Evolutionary conservation across 208 protist genomes (phyloP), one percentile per base, ranked within the genome.

Genomic region (Crithidia sp.): DNA sequence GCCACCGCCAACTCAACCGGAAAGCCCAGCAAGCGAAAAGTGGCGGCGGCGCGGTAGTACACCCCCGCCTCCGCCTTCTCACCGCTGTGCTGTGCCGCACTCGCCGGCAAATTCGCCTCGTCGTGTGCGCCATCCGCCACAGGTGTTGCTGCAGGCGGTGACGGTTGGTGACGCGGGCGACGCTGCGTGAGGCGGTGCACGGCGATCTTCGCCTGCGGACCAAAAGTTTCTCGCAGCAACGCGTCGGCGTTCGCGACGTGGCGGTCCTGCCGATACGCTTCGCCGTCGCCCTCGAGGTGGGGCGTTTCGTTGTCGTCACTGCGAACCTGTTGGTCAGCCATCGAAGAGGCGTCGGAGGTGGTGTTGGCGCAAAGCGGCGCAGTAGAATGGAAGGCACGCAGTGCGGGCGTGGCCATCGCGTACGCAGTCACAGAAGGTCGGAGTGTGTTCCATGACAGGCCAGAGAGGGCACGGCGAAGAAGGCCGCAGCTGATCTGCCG

Each of bases 11-110:
- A 76, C 77, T 97, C 90, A 3, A 97, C 84, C 2, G 92, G 87
- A 53, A 95, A 97, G 2, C 89, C 90, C 54, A 97, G 81, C 76
- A 92, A 69, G 10, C 84, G 82, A 67, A 94, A 97, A 14, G 89
- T 94, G 8, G 82, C 87, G 9, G 89, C 92, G n/a, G 81, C 92
- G 14, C 89, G 78, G 67, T 82, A 96, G 64, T 82, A 90, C 13
- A 61, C 71, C 28, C 28, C 28, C 28, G 28, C 28, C 28, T 28
- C 28, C 28, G 28, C 28, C 28, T 28, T 28, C 28, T 28, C 28
- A 28, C 28, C 28, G 28, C 28, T 28, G 28, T 28, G 28, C 28
- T 28, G 28, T 28, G 28, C 28, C 28, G 28, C 28, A 28, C 28
- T 28, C 28, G 28, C 28, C 28, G 28, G 28, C 28, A 28, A 28